phyloP scores from a whole-genome alignment of 352 stramenopile genomes.

The Globisporangium okanoganense region DNA sequence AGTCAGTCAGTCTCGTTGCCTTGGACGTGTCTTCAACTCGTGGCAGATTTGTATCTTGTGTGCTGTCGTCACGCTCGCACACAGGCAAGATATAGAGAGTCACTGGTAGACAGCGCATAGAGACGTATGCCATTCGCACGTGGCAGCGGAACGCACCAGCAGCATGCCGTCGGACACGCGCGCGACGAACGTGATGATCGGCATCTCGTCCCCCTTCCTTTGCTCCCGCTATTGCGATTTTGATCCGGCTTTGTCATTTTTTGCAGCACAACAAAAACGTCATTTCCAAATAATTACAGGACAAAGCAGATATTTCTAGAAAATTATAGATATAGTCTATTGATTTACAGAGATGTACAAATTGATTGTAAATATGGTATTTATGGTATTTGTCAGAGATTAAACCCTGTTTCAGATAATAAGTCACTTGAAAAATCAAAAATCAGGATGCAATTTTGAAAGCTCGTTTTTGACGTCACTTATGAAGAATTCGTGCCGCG shows the following conservation, averaged over 20 bases:
- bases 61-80: background rate
- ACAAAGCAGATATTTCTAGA: background rate
- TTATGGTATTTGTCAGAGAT: too few relatives aligned
- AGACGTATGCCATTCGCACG: background rate
- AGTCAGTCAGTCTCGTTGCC: background rate
- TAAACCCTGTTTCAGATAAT: too few relatives aligned
- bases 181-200: constrained; percentile 93
- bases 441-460: too few relatives aligned
- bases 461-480: too few relatives aligned
- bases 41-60: background rate
- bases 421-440: too few relatives aligned
- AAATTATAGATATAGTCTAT: too few relatives aligned
- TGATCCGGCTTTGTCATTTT: background rate
- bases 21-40: background rate
- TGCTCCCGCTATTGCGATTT: background rate
- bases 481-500: too few relatives aligned
- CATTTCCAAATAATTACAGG: background rate
- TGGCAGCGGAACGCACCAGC: constrained; percentile 43
- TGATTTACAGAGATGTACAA: too few relatives aligned
- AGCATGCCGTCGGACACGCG: constrained; percentile 93
- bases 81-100: background rate
- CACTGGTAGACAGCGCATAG: too few relatives aligned
- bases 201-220: constrained; percentile 53
- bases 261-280: background rate
- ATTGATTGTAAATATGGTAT: too few relatives aligned